Percentiles rank a stretch among this genome's conserved stretches.
Evolutionary conservation across 371 early-diverging fungal species (phyloP).

Genomic region (Capniomyces stellatus): DNA sequence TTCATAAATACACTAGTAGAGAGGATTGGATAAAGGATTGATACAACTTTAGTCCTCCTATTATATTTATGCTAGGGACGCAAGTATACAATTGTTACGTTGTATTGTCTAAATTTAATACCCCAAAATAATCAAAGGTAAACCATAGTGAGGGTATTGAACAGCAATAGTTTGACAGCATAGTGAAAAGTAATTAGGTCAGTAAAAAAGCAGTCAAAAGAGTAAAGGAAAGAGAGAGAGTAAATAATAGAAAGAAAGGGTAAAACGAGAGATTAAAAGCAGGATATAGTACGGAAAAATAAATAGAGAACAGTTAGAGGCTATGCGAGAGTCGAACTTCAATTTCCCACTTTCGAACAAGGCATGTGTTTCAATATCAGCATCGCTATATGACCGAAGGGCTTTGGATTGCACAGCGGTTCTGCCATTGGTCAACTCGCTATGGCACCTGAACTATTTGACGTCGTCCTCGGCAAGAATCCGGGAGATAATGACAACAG

Average conservation of each 20-base stretch:
- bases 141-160: no score
- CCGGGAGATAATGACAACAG: constrained; percentile 55
- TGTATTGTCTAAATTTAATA: no score
- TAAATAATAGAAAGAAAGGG: not conserved
- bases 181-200: no score
- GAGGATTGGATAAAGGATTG: no score
- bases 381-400: constrained; percentile 69
- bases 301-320: not conserved
- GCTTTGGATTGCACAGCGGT: constrained; percentile 77
- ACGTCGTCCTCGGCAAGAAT: constrained; percentile 66
- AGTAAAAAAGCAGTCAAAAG: no score
- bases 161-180: no score
- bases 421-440: constrained; percentile 64
- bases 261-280: not conserved
- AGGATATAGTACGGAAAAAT: not conserved
- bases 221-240: not conserved
- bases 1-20: no score
- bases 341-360: constrained; percentile 51
- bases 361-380: constrained; percentile 60
- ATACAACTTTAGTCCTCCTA: no score
- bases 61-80: no score
- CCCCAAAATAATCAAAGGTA: no score
- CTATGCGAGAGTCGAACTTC: constrained; percentile 75
- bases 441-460: constrained; percentile 68
- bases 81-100: no score